Base-by-base conservation (phyloP, 805 yeast genomes). In the Yamadazyma kitorensis region DNA sequence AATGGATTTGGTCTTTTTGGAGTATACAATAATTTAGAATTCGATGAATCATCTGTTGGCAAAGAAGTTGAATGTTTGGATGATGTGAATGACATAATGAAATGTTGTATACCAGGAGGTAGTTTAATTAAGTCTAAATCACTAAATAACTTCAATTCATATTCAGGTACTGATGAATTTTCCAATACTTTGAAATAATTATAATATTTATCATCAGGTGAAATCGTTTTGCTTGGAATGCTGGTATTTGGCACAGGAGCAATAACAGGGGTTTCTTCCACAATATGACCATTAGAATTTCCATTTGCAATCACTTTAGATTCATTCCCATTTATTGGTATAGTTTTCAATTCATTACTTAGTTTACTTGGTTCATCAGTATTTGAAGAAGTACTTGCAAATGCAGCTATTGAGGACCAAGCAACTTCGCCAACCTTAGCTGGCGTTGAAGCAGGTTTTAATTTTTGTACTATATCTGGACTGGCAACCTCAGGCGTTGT, bases 391-490 rank as follows among this genome's bases (percentile, higher is more conserved):
- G 44, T 41, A 16, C 41, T 46, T 19, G 44, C 36, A 6, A 55
- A 70, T 5, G 74, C 73, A 4, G 78, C 80, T 4, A 78, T 78
- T 1, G 77, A 61, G 0, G 81, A 65, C 66, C 80, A 77, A 48
- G 76, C 76, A 34, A 77, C 54, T 30, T 72, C 76, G 10, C 77
- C 76, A 6, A 78, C 76, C 45, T 70, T 70, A 5, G 70, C 55
- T 9, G 81, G 82, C 5, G 74, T 61, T 3, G 74, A 59, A 1
- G 82, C 79, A 1, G 82, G 82, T 48, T 73, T 75, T 43, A 74
- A 53, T 5, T 61, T 64, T 32, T 64, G 64, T 22, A 67, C 56
- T 19, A 67, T 65, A 4, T 60, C 71, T 3, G 70, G 67, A 27
- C 61, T 61, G 0, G 63, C 40, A 5, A 55, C 35, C 12, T 64